phyloP scores from a whole-genome alignment of 164 flowering plant genomes.

The Euptelea pleiosperma region DNA sequence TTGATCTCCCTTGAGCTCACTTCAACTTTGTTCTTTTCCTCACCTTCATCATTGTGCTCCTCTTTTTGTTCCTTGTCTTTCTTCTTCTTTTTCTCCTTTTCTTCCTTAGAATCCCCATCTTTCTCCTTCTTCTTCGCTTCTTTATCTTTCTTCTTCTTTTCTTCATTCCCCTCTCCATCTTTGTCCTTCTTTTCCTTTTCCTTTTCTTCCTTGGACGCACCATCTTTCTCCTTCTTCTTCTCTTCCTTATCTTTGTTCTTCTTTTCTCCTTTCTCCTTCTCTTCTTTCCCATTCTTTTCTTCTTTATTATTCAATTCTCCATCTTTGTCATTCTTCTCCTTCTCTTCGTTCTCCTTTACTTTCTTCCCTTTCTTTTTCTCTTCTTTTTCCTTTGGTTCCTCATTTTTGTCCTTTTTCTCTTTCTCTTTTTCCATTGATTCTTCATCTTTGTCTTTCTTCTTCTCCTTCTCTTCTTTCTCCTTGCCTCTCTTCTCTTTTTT shows the following conservation, averaged over 20 bases:
- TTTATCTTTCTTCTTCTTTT: background rate
- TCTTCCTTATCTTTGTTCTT: no score
- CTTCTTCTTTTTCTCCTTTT: conserved; percentile 24
- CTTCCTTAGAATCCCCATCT: conserved; percentile 6
- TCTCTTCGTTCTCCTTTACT: background rate
- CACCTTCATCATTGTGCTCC: background rate
- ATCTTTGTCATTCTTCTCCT: background rate
- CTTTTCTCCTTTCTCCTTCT: background rate
- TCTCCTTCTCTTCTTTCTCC: no score
- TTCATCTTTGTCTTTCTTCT: no score
- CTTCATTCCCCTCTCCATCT: conserved; percentile 11
- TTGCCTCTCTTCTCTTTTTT: no score
- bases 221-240: no score
- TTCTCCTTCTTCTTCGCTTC: background rate
- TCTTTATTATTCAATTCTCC: no score
- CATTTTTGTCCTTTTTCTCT: conserved; percentile 5
- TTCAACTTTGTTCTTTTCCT: background rate
- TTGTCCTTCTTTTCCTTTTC: conserved; percentile 6
- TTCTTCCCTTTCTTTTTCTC: conserved; percentile 6
- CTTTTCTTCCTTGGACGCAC: background rate
- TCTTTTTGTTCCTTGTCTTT: background rate
- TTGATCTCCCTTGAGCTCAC: conserved; percentile 14
- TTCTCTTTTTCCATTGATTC: conserved; percentile 4
- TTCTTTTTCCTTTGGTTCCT: background rate
- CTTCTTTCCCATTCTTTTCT: background rate